Evolutionary conservation across 805 yeast genomes (phyloP), one percentile per base, ranked within the genome.

Genomic region (Hanseniaspora nectarophila): DNA sequence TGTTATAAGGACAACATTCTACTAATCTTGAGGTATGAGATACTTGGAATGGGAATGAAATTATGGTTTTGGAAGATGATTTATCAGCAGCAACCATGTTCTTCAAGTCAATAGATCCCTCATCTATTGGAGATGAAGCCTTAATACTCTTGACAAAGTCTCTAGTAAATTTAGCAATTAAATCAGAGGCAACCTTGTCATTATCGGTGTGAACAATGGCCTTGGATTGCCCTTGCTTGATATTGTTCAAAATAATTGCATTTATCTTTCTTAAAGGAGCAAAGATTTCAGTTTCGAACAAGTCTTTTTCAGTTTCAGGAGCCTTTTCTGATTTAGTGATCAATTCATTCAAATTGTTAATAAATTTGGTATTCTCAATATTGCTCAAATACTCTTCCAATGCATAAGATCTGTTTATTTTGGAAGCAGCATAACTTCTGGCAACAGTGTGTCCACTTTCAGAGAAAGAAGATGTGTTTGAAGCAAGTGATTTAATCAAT

Each of bases 391-490:
- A 60, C 60, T 90, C 94, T 51, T 72, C 71, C 18, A 88, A 71
- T 5, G 78, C 72, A 51, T 77, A 78, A 18, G 79, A 72, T 1
- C 75, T 68, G 1, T 87, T 78, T 3, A 87, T 65, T 28, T 76
- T 73, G 0, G 95, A 74, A 23, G 77, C 71, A 2, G 95, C 81
- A 59, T 70, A 76, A 5, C 79, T 71, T 58, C 79, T 74, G 2
- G 97, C 95, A 66, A 76, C 89, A 1, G 81, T 70, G 62, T 92
- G 97, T 0, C 98, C 98, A 53, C 83, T 72, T 54, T 89, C 92
- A 9, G 95, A 89, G 48, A 92, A 78, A 6, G 76, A 71, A 54
- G 86, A 70, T 60, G 85, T 85, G 59, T 86, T 89, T 32, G 88
- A 80, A 0, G 85, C 82, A 60, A 82, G 65, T 38, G 82, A 76